Evolutionary conservation across 1,284 basidiomycete genomes (phyloP).

Genomic region (Ustilago loliicola): DNA sequence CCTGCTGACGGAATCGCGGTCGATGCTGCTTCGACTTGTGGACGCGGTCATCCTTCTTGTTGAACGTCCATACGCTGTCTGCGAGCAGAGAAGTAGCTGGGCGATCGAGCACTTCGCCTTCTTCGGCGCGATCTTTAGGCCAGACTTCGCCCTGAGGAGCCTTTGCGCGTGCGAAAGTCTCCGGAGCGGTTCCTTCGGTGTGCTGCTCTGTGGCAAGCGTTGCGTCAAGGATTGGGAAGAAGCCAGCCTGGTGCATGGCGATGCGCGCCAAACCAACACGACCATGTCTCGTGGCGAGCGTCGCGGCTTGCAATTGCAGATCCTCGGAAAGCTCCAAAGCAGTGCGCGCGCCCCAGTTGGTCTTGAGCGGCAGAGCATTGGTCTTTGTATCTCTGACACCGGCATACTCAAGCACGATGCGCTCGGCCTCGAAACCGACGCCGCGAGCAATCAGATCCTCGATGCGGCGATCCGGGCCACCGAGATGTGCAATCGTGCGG

Average conservation of each 20-base stretch:
- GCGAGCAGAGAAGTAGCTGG: constrained; percentile 54
- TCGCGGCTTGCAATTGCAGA: constrained; percentile 42
- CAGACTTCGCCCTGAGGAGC: constrained; percentile 17
- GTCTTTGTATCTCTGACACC: constrained; percentile 41
- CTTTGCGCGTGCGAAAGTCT: constrained; percentile 32
- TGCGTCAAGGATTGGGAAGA: constrained; percentile 70
- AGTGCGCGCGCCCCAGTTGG: constrained; percentile 54
- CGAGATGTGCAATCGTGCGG: constrained; percentile 51
- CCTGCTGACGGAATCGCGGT: constrained; percentile 45
- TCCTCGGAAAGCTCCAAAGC: constrained; percentile 62
- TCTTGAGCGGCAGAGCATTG: constrained; percentile 30
- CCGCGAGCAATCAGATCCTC: constrained; percentile 56
- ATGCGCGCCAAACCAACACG: constrained; percentile 45
- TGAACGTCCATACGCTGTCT: constrained; percentile 60
- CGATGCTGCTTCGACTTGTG: constrained; percentile 26
- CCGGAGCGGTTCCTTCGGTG: constrained; percentile 45
- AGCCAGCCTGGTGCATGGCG: constrained; percentile 58
- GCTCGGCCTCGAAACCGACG: constrained; percentile 57
- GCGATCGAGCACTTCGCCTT: constrained; percentile 7
- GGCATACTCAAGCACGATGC: constrained; percentile 56
- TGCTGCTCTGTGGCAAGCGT: constrained; percentile 58
- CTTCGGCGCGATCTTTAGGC: constrained; percentile 6
- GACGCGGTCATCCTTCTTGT: constrained; percentile 26
- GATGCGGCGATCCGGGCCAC: constrained; percentile 54
- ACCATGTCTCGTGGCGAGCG: constrained; percentile 52